A percentile compares a stretch with the other conserved stretches of the same genome.
Conservation (phyloP, 805 yeast genomes). For the Ascoidea rubescens region DNA sequence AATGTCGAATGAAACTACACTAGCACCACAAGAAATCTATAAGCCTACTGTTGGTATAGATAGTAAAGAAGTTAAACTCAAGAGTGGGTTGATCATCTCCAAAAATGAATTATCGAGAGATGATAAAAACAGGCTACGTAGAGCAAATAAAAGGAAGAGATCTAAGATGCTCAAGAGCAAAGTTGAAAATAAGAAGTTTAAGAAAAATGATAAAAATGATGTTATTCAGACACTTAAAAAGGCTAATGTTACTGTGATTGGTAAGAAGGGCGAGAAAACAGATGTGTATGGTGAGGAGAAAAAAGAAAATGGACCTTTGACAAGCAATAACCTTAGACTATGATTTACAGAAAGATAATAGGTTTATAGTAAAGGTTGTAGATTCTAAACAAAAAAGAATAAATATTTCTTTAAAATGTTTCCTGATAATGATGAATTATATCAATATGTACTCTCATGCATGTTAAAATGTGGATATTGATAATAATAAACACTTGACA, state of each 20-base stretch:
- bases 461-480: no score
- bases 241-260: constrained; percentile 70
- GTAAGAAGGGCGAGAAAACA: constrained; percentile 58
- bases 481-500: no score
- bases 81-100: constrained; percentile 68
- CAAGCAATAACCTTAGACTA: no score
- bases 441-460: no score
- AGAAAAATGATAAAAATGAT: constrained; percentile 35
- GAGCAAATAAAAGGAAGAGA: constrained; percentile 75
- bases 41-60: constrained; percentile 29
- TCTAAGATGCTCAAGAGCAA: constrained; percentile 45
- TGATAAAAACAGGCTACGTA: constrained; percentile 75
- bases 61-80: constrained; percentile 50
- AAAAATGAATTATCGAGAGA: constrained; percentile 73
- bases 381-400: no score
- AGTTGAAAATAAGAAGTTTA: constrained; percentile 21
- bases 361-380: no score
- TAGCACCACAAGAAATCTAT: constrained; percentile 94
- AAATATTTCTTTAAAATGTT: no score
- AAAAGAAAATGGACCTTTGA: constrained; percentile 25
- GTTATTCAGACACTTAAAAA: constrained; percentile 57
- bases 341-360: no score
- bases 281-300: constrained; percentile 59
- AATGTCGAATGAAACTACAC: constrained; percentile 51
- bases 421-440: no score